Conservation (phyloP, 495 filamentous ascomycete genomes). For the Platismatia glauca region DNA sequence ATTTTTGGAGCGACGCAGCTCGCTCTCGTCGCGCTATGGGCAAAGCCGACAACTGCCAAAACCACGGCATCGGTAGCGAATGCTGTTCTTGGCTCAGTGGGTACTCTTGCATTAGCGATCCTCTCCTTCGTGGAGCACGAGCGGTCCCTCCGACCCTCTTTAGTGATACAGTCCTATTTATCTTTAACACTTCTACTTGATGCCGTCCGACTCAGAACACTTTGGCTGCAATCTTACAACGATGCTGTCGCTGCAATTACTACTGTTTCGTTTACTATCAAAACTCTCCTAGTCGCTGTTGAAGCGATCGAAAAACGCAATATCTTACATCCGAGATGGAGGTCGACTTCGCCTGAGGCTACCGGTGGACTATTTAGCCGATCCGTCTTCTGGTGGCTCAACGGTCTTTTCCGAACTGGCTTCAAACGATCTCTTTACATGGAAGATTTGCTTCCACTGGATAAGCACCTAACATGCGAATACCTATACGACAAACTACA, state of each 20-base stretch:
- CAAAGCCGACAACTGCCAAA: slow-evolving; percentile 28
- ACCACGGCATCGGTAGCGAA: slow-evolving; percentile 41
- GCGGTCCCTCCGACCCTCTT: slow-evolving; percentile 47
- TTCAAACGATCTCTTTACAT: slow-evolving; percentile 36
- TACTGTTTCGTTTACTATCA: slow-evolving; percentile 39
- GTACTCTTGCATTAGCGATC: slow-evolving; percentile 32
- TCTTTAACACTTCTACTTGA: slow-evolving; percentile 53
- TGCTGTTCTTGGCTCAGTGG: slow-evolving; percentile 37
- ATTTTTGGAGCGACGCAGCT: slow-evolving; percentile 38
- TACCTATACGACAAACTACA: slow-evolving; percentile 32
- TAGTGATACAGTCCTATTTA: slow-evolving; percentile 52
- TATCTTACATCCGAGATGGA: slow-evolving; percentile 38
- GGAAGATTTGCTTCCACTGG: slow-evolving; percentile 39
- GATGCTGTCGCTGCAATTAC: slow-evolving; percentile 38
- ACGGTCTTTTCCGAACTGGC: slow-evolving; percentile 43
- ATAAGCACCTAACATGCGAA: slow-evolving; percentile 38
- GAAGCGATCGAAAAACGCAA: slow-evolving; percentile 48
- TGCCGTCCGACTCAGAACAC: slow-evolving; percentile 43
- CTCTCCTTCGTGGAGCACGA: slow-evolving; percentile 52
- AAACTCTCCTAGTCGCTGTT: slow-evolving; percentile 40
- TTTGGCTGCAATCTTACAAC: slow-evolving; percentile 44
- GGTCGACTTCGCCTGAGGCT: slow-evolving; percentile 48
- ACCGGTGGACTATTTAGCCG: slow-evolving; percentile 45
- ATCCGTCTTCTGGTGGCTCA: slow-evolving; percentile 52
- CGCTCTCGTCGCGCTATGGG: slow-evolving; percentile 41